Percentiles rank a stretch among this genome's conserved stretches.
Evolutionary conservation across 2,329 filamentous ascomycete species (phyloP).

Genomic region (Zymoseptoria brevis): DNA sequence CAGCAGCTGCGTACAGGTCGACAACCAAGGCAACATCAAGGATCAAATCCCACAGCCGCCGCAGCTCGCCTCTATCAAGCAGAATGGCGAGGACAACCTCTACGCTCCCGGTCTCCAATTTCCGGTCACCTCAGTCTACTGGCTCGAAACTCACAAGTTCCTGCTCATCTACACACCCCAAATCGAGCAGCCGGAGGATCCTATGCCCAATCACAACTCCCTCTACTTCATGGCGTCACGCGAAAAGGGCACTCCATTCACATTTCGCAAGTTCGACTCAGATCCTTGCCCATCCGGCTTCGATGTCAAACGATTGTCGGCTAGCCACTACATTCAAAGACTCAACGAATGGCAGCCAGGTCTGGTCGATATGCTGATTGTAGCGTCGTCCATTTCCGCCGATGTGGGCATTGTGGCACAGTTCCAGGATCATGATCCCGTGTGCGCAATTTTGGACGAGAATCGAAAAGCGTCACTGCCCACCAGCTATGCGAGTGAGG

Average conservation of each 20-base stretch:
- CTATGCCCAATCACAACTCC: conserved; percentile 44
- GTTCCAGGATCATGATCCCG: conserved; percentile 45
- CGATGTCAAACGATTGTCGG: conserved; percentile 47
- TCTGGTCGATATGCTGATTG: conserved; percentile 71
- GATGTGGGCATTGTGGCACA: conserved; percentile 73
- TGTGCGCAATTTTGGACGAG: conserved; percentile 55
- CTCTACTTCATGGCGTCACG: conserved; percentile 74
- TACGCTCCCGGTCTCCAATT: conserved; percentile 10
- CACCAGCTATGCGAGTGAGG: conserved; percentile 49
- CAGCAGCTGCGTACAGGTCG: conserved; percentile 75
- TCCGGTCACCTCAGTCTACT: conserved; percentile 54
- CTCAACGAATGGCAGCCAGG: conserved; percentile 73
- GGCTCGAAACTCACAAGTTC: conserved; percentile 64
- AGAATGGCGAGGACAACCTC: conserved; percentile 31
- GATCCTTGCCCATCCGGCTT: conserved; percentile 62
- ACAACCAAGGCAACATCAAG: conserved; percentile 68
- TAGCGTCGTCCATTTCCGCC: conserved; percentile 70
- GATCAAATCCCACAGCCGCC: conserved; percentile 72
- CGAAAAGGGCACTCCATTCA: conserved; percentile 50
- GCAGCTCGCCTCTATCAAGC: conserved; percentile 40
- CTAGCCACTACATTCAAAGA: conserved; percentile 70
- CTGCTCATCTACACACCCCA: conserved; percentile 67
- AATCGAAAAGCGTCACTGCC: conserved; percentile 68
- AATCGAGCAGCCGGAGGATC: conserved; percentile 11
- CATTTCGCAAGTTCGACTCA: conserved; percentile 60